Percentiles rank a stretch among this genome's conserved stretches.
These are phyloP conservation scores for Diplocarpon rosae DNA, from an alignment of 2,329 filamentous ascomycete genomes.

Conservation along the genomic window DNA sequence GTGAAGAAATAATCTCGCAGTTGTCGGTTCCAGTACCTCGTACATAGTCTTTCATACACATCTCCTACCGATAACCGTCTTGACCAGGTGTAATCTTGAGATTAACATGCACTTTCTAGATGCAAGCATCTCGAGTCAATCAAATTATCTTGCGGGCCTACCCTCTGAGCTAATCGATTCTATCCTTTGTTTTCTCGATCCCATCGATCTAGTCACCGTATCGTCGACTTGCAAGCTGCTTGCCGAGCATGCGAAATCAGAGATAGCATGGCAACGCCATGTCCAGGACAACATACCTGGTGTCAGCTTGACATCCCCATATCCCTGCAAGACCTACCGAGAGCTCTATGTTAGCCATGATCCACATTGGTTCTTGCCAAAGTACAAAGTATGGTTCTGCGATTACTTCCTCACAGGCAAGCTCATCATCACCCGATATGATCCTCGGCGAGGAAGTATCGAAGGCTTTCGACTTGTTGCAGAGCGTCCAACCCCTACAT, in stretches of 20 bases:
- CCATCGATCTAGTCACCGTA: conserved; percentile 49
- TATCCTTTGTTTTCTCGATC: conserved; percentile 56
- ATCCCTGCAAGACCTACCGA: conserved; percentile 52
- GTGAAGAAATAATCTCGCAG: no score
- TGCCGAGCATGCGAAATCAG: conserved; percentile 46
- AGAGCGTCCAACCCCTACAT: conserved; percentile 41
- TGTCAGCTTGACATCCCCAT: conserved; percentile 39
- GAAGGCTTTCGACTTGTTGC: conserved; percentile 71
- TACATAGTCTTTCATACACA: no score
- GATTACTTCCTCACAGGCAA: conserved; percentile 65
- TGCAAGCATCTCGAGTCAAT: not conserved
- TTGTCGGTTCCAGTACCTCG: no score
- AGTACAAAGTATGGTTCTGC: conserved; percentile 75
- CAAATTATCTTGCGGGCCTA: conserved; percentile 38
- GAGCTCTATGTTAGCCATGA: conserved; percentile 66
- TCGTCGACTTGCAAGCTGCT: conserved; percentile 53
- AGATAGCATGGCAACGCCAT: conserved; percentile 60
- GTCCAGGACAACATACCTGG: conserved; percentile 59
- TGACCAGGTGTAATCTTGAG: no score
- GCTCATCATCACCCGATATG: conserved; percentile 66
- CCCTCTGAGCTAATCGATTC: conserved; percentile 65
- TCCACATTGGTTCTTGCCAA: conserved; percentile 74
- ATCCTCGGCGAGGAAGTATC: conserved; percentile 62
- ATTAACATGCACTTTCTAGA: not conserved
- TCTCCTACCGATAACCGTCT: no score